Base-by-base conservation (phyloP, 768 basidiomycete genomes). In the Trametes cinnabarina region DNA sequence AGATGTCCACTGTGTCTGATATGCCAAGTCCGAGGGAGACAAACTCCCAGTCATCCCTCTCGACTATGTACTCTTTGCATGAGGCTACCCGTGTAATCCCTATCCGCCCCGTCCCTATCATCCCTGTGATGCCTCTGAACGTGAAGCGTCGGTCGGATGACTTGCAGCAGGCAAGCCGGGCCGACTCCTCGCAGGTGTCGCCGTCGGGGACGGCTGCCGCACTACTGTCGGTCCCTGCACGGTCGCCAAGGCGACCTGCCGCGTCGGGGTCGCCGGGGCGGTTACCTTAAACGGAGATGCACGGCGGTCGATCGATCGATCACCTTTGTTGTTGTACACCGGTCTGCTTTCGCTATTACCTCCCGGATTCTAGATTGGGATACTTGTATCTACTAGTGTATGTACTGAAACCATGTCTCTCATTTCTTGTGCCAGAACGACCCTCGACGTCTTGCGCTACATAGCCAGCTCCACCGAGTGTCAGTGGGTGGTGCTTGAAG, bases 261-360 rank as follows among this genome's bases (percentile, higher is more conserved):
- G 50, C 46, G 17, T 52, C 55, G 15, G 55, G 34, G 40, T 55
- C 54, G 40, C 43, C 41, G 35, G 59, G 51, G 54, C 52, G 26
- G 9, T 28, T 60, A 22, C 53, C 50, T 11, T 40, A 25, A 25
- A 20, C 20, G 46, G 53, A 55, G 34, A 47, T 32, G 30, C 44
- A n/a, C 54, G 11, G n/a, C 23, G 30, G 26, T 55, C 46, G 54
- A 55, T 55, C 54, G 54, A 55, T 55, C 54, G 54, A 47, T 55
- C 35, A 30, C 26, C 37, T 10, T 40, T 47, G 40, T 51, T 51
- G 32, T 28, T n/a, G 17, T 14, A 14, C 19, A 22, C 42, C 20
- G 48, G 22, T 39, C 10, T 34, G 34, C 34, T 34, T 17, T 55
- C 39, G n/a, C 41, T 44, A n/a, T 17, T 47, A 8, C 9, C 23